Evolutionary conservation across 768 basidiomycete genomes (phyloP).

Genomic region (Saitozyma podzolica): DNA sequence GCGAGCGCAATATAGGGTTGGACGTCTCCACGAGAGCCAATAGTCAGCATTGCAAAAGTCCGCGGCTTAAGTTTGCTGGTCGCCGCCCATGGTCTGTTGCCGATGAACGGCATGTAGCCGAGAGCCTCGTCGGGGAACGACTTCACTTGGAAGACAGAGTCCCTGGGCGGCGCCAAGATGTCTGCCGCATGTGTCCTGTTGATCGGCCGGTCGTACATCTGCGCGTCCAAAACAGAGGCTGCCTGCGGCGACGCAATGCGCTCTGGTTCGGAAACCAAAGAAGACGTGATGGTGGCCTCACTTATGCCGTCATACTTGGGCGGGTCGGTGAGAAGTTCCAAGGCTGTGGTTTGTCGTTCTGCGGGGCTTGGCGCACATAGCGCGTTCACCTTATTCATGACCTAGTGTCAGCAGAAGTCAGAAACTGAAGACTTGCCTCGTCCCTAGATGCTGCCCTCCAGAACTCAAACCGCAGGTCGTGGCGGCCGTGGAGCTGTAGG

Average conservation of each 20-base stretch:
- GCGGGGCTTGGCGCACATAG: too few relatives aligned
- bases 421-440: constrained; percentile 46
- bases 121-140: constrained; percentile 42
- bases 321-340: too few relatives aligned
- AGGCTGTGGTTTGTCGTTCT: too few relatives aligned
- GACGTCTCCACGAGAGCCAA: constrained; percentile 63
- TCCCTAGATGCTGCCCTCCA: constrained; percentile 55
- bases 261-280: too few relatives aligned
- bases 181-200: constrained; percentile 30
- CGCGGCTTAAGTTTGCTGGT: constrained; percentile 48
- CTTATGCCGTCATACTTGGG: too few relatives aligned
- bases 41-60: constrained; percentile 67
- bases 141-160: constrained; percentile 13
- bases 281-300: too few relatives aligned
- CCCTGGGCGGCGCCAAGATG: constrained; percentile 31
- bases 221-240: neutral
- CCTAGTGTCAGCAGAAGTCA: too few relatives aligned
- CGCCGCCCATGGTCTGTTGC: constrained; percentile 29
- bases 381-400: too few relatives aligned
- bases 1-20: constrained; percentile 60
- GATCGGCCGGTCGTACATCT: neutral
- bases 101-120: constrained; percentile 45
- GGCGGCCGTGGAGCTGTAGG: constrained; percentile 57
- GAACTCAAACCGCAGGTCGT: constrained; percentile 60
- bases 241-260: too few relatives aligned